These are phyloP conservation scores for Penicillium sp. DNA, from an alignment of 2,329 filamentous ascomycete species.

Conservation along the genomic window DNA sequence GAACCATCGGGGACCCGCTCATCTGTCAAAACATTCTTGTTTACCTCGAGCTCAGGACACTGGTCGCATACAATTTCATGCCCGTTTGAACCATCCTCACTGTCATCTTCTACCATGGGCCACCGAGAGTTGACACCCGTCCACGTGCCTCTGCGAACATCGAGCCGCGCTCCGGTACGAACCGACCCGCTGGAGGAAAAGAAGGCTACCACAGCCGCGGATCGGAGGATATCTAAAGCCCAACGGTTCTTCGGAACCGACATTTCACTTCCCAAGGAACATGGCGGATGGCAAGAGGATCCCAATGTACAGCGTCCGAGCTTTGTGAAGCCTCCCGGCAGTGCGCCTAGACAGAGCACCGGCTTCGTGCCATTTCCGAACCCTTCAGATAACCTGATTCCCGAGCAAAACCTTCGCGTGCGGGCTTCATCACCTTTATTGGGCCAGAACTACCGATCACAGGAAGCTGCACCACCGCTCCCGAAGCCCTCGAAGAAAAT, in stretches of 20 bases:
- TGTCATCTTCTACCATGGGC: conserved; percentile 11
- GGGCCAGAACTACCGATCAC: conserved; percentile 37
- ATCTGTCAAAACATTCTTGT: not conserved
- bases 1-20: conserved; percentile 3
- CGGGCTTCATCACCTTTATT: conserved; percentile 48
- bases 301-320: conserved; percentile 34
- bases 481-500: conserved; percentile 37
- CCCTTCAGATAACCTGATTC: conserved; percentile 19
- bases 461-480: conserved; percentile 28
- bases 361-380: conserved; percentile 29
- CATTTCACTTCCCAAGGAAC: conserved; percentile 24
- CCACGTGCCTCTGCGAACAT: conserved; percentile 25
- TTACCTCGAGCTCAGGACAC: not conserved
- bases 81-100: not conserved
- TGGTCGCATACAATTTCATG: conserved; percentile 6
- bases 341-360: conserved; percentile 26
- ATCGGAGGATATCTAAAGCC: conserved; percentile 31
- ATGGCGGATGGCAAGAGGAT: conserved; percentile 23
- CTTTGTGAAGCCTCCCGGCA: conserved; percentile 40
- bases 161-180: conserved; percentile 16
- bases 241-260: conserved; percentile 34
- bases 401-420: conserved; percentile 34
- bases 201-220: conserved; percentile 16
- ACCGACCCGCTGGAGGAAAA: conserved; percentile 18
- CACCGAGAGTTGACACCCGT: conserved; percentile 15